Percentiles rank a stretch among this genome's conserved stretches.
phyloP scores from a whole-genome alignment of 2,329 filamentous ascomycete genomes.

The Ophiostoma triangulosporum region DNA sequence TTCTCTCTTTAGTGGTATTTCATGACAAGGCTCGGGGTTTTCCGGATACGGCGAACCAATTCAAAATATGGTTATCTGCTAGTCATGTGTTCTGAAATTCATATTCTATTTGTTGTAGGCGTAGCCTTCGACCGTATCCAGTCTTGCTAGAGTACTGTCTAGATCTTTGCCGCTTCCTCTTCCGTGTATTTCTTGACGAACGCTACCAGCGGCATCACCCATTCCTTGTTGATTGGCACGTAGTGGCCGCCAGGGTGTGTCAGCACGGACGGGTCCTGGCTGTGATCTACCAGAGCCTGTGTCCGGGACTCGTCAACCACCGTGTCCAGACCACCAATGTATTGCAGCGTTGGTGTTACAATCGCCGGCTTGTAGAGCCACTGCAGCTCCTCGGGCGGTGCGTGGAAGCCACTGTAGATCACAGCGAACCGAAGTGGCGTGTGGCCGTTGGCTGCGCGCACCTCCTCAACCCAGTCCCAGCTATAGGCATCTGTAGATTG shows the following conservation, averaged over 20 bases:
- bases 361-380: constrained; percentile 67
- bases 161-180: constrained; percentile 1
- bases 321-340: constrained; percentile 71
- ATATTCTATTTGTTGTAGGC: neutral
- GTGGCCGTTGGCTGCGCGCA: constrained; percentile 36
- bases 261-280: constrained; percentile 38
- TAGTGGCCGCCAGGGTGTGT: constrained; percentile 86
- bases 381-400: constrained; percentile 44
- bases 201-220: constrained; percentile 53
- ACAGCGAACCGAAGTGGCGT: constrained; percentile 53
- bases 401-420: constrained; percentile 64
- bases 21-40: neutral
- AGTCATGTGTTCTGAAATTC: neutral
- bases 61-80: neutral
- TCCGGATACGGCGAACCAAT: neutral
- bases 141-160: no score
- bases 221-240: constrained; percentile 70
- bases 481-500: constrained; percentile 10
- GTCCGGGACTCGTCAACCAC: constrained; percentile 72
- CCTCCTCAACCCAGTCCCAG: constrained; percentile 27
- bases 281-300: constrained; percentile 52
- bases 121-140: neutral
- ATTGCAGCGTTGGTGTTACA: constrained; percentile 64
- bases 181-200: constrained; percentile 20
- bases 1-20: neutral